These are phyloP conservation scores for Botrytis elliptica DNA, from an alignment of 2,329 filamentous ascomycete species.

Conservation along the genomic window DNA sequence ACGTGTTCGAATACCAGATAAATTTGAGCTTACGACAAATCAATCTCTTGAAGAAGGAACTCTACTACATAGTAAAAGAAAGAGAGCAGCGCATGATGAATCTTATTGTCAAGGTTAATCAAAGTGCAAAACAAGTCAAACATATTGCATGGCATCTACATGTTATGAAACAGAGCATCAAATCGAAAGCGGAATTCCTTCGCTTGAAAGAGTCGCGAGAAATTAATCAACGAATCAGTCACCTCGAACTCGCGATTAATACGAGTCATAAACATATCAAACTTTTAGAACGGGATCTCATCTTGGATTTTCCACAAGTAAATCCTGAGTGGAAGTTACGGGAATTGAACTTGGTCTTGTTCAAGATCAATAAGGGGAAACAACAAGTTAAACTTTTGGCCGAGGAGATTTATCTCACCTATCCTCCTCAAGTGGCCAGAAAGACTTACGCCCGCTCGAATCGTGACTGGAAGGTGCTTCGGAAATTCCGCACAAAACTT, in stretches of 20 bases:
- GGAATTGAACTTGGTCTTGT: not conserved
- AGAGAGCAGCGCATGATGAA: not conserved
- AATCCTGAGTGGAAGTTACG: not conserved
- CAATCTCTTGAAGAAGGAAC: not conserved
- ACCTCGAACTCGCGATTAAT: not conserved
- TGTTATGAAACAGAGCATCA: not conserved
- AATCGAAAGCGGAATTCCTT: not conserved
- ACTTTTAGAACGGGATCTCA: not conserved
- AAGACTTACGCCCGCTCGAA: not conserved
- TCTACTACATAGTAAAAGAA: not conserved
- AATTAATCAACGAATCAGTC: not conserved
- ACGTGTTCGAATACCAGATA: not conserved
- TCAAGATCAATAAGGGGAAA: not conserved
- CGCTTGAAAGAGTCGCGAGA: not conserved
- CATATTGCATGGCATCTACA: not conserved
- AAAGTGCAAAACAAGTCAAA: not conserved
- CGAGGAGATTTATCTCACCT: not conserved
- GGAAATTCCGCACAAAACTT: not conserved
- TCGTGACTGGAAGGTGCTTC: not conserved
- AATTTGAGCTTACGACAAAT: not conserved
- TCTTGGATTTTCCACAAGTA: not conserved
- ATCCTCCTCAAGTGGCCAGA: constrained; percentile 2
- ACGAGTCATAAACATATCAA: not conserved
- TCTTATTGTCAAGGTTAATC: not conserved
- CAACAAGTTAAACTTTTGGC: constrained; percentile 5